Conservation (phyloP, 176 grass and related monocot genomes). For the Aegilops bicornis region DNA sequence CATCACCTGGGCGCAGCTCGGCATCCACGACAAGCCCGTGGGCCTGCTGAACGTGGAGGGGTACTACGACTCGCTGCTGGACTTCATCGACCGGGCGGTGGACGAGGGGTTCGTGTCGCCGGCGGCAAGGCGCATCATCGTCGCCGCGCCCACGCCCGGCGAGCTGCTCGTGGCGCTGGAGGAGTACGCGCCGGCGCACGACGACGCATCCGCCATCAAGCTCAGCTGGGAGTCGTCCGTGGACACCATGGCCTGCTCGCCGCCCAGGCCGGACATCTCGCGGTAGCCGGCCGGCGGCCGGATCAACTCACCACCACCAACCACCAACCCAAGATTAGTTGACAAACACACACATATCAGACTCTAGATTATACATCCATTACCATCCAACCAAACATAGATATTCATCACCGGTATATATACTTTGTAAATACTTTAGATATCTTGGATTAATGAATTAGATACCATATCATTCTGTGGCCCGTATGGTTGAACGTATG, state of each 20-base stretch:
- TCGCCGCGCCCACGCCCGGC: slow-evolving; percentile 17
- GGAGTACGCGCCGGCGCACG: not conserved
- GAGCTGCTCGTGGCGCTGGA: slow-evolving; percentile 29
- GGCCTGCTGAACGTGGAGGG: slow-evolving; percentile 67
- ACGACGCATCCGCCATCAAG: not conserved
- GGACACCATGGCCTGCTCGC: not conserved
- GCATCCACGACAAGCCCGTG: slow-evolving; percentile 63
- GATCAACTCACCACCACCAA: too few relatives aligned
- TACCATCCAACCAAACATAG: not conserved
- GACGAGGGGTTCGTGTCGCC: slow-evolving; percentile 58
- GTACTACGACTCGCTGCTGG: slow-evolving; percentile 63
- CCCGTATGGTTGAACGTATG: too few relatives aligned
- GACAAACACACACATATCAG: not conserved
- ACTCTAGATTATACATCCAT: not conserved
- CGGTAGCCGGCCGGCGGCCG: not conserved
- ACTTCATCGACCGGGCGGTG: slow-evolving; percentile 56
- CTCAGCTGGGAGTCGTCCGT: not conserved
- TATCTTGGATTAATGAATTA: too few relatives aligned
- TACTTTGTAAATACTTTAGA: too few relatives aligned
- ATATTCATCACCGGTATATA: too few relatives aligned
- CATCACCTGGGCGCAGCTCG: slow-evolving; percentile 58
- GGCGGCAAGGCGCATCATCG: slow-evolving; percentile 35
- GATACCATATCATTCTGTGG: too few relatives aligned
- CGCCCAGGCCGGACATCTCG: not conserved
- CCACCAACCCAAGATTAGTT: not conserved